Conservation (phyloP, 805 yeast genomes). For the Wickerhamomyces hampshirensis region DNA sequence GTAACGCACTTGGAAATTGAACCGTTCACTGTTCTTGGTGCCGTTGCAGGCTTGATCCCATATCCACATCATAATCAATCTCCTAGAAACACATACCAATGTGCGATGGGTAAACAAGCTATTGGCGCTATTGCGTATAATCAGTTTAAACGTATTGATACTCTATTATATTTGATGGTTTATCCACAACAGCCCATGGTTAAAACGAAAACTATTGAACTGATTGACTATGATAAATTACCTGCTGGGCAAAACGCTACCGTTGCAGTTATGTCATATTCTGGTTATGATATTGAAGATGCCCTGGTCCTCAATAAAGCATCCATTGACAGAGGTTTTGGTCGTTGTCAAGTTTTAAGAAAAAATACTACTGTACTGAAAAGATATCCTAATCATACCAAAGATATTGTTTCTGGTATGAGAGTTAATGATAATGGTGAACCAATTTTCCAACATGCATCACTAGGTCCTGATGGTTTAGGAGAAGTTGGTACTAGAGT, state of each 20-base stretch:
- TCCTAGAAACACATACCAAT: conserved; percentile 98
- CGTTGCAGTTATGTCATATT: conserved; percentile 98
- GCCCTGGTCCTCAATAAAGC: conserved; percentile 93
- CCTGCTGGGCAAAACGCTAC: conserved; percentile 99
- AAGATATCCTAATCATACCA: conserved; percentile 89
- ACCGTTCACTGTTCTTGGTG: conserved; percentile 88
- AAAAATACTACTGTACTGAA: conserved; percentile 88
- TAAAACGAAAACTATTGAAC: conserved; percentile 92
- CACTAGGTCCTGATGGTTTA: conserved; percentile 90
- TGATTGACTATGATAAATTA: conserved; percentile 89
- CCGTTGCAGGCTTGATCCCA: conserved; percentile 89
- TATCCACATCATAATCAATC: conserved; percentile 96
- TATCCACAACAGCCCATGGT: conserved; percentile 99
- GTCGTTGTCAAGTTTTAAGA: conserved; percentile 92
- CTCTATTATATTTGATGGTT: conserved; percentile 90
- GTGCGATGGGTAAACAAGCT: conserved; percentile 99
- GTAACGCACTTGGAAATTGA: conserved; percentile 94
- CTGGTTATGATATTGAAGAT: conserved; percentile 99
- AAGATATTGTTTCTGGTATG: conserved; percentile 89
- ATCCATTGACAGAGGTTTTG: conserved; percentile 93
- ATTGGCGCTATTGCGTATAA: conserved; percentile 98
- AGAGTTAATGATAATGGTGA: conserved; percentile 76
- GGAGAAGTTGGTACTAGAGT: conserved; percentile 94
- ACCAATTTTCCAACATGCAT: conserved; percentile 81
- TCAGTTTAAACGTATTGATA: conserved; percentile 93